Evolutionary conservation across 345 rosid species (phyloP), one percentile per base, ranked within the genome.

Genomic region (Capsella bursapastoris): DNA sequence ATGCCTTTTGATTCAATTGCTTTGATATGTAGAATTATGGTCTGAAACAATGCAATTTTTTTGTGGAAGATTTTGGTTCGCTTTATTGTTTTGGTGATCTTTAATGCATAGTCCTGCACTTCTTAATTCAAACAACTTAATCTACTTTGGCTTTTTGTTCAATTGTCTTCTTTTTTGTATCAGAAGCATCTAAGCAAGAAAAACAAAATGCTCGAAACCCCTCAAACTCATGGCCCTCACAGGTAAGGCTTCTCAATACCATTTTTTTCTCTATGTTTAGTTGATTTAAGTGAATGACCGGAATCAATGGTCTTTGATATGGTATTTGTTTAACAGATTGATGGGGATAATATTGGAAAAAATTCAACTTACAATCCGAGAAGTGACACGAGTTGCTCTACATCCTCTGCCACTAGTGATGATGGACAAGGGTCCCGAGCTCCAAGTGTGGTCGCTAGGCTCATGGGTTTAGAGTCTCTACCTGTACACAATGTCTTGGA

Each of bases 381-480:
- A 67, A 57, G 81, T 65, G 96, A 88, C 68, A 79, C 70, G 16
- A 84, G 78, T 18, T 82, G 95, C 66, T 90, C 73, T 11, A 74
- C 88, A 55, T 86, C 96, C 13, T 88, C 93, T 9, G 79, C 80
- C 38, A 80, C 78, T 66, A 89, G 96, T 75, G 90, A 89, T 57
- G 93, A 90, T 60, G 90, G 83, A 62, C 83, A 32, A 75, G 94
- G 78, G 57, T 66, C 81, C 43, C 83, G 78, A 81, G 89, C 89
- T 35, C 97, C 97, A 1, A 89, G 97, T 53, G 96, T 90, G 35
- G 92, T 95, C 62, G 99, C 97, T 32, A 86, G 92, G 74, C 96
- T 95, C 44, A 95, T 95, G 99, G 99, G 99, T 74, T 77, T 92
- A 79, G 86, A 95, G 82, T 85, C 92, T 7, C 77, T 95, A 78